Conservation (phyloP, 805 yeast genomes). For the Henningerozyma blattae region DNA sequence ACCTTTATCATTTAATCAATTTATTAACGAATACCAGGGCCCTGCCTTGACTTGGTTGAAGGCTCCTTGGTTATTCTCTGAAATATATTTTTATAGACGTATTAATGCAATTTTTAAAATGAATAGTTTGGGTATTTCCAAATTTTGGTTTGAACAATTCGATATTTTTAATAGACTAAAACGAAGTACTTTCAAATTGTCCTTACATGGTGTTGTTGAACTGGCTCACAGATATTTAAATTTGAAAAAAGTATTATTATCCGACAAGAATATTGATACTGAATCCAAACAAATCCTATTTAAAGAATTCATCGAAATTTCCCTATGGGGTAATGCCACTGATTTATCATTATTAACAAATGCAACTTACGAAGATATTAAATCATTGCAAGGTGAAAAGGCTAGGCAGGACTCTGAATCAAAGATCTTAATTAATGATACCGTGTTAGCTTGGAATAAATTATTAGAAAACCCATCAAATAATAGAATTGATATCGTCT, state of each 20-base stretch:
- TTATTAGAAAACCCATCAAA: conserved; percentile 6
- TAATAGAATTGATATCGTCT: conserved; percentile 59
- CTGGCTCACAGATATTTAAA: conserved; percentile 53
- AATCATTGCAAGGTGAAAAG: conserved; percentile 82
- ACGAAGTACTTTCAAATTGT: conserved; percentile 59
- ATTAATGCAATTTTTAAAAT: conserved; percentile 35
- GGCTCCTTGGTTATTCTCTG: conserved; percentile 87
- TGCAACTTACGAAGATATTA: conserved; percentile 81
- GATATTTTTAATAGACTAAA: conserved; percentile 70
- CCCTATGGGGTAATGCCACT: conserved; percentile 97
- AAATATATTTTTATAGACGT: conserved; percentile 71
- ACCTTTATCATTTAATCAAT: conserved; percentile 48
- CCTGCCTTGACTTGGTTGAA: conserved; percentile 51
- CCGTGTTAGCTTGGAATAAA: conserved; percentile 49
- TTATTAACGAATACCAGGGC: conserved; percentile 17
- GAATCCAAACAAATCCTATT: conserved; percentile 47
- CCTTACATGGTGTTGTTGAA: conserved; percentile 69
- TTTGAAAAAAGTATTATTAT: conserved; percentile 23
- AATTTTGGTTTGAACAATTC: conserved; percentile 31
- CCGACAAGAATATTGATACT: conserved; percentile 16
- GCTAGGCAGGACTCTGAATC: conserved; percentile 73
- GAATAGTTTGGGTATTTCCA: conserved; percentile 12
- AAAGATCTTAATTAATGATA: conserved; percentile 67
- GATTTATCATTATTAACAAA: conserved; percentile 84
- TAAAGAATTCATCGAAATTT: conserved; percentile 74